Evolutionary conservation across 2,329 filamentous ascomycete species (phyloP).

Genomic region (Trichoderma lentiforme): DNA sequence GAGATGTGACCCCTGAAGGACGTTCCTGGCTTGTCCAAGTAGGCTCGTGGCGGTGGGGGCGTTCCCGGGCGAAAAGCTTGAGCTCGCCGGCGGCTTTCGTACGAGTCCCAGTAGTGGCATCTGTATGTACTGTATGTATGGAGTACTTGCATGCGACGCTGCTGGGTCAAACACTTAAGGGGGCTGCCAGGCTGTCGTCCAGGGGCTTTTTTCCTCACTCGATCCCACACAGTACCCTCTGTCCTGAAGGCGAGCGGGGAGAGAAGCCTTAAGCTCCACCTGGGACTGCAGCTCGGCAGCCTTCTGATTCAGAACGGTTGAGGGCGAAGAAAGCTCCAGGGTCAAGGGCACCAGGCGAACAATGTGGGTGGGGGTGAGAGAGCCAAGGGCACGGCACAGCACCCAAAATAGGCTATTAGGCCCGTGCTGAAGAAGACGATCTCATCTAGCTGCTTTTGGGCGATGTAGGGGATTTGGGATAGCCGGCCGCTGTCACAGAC

Average conservation of each 20-base stretch:
- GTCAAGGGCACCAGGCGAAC: neutral
- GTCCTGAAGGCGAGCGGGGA: conserved; percentile 11
- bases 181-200: conserved; percentile 1
- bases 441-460: conserved; percentile 12
- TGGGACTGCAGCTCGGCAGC: neutral
- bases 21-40: conserved; percentile 14
- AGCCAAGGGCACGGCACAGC: conserved; percentile 9
- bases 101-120: neutral
- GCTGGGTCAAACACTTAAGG: conserved; percentile 17
- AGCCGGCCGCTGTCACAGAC: conserved; percentile 14
- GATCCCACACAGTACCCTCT: conserved; percentile 9
- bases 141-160: neutral
- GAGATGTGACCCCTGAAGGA: conserved; percentile 4
- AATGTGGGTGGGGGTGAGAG: conserved; percentile 9
- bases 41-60: conserved; percentile 18
- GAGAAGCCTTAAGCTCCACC: neutral
- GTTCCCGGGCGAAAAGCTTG: neutral
- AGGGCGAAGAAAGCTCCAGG: neutral
- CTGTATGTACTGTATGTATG: neutral
- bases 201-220: conserved; percentile 10
- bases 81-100: conserved; percentile 11
- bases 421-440: conserved; percentile 19
- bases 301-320: conserved; percentile 5
- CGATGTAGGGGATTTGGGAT: conserved; percentile 1
- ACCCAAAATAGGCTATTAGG: conserved; percentile 14